Conservation (phyloP, 2,329 filamentous ascomycete species). For the Onygena corvina region DNA sequence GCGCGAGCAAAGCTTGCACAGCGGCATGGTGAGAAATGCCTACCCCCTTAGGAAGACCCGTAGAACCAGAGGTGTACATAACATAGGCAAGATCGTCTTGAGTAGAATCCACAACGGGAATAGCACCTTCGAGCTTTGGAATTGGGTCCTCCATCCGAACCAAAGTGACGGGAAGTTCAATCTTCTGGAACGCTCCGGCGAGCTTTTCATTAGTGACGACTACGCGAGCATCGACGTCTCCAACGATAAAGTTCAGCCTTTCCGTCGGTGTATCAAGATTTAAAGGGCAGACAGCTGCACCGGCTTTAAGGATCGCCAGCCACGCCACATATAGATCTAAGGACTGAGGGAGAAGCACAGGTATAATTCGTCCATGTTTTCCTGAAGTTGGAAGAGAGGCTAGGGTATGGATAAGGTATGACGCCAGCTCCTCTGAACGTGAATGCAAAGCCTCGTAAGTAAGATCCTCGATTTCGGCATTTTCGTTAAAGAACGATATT, state of each 20-base stretch:
- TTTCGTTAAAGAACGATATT: constrained; percentile 50
- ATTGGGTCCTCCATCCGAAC: background rate
- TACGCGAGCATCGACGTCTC: constrained; percentile 60
- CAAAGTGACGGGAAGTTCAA: constrained; percentile 12
- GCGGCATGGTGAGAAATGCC: constrained; percentile 66
- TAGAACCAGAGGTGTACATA: constrained; percentile 88
- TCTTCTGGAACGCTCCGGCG: constrained; percentile 16
- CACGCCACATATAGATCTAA: constrained; percentile 65
- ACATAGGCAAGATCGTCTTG: constrained; percentile 56
- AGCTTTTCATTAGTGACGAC: constrained; percentile 48
- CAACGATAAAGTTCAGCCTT: constrained; percentile 63
- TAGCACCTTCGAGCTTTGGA: background rate
- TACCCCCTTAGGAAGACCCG: constrained; percentile 80
- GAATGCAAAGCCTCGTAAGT: constrained; percentile 54
- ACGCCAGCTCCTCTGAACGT: constrained; percentile 46
- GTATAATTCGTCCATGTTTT: constrained; percentile 43
- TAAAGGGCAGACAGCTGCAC: constrained; percentile 75
- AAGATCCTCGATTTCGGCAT: constrained; percentile 37
- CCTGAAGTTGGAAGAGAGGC: constrained; percentile 14
- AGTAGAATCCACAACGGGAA: constrained; percentile 2
- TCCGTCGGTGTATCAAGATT: constrained; percentile 66
- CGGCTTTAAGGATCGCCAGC: constrained; percentile 66
- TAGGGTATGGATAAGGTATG: constrained; percentile 32
- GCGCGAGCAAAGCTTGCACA: constrained; percentile 70
- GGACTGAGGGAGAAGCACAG: constrained; percentile 65